Conservation (phyloP, 2,329 filamentous ascomycete species). For the Alternaria postmessia region DNA sequence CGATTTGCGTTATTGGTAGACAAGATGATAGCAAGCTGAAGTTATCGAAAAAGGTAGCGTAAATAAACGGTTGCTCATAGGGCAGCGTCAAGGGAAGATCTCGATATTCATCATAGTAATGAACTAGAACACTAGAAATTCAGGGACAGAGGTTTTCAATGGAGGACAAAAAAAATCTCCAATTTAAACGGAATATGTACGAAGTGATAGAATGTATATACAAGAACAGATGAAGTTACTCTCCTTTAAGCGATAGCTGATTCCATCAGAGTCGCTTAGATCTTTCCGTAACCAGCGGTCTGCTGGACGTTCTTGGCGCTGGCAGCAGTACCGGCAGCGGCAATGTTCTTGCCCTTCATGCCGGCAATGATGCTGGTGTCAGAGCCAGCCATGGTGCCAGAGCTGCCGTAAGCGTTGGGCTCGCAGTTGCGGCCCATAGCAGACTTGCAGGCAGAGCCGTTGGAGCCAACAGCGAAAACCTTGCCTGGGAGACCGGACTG, state of each 20-base stretch:
- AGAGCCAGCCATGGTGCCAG: constrained; percentile 36
- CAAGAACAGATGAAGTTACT: constrained; percentile 1
- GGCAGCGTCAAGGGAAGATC: no score
- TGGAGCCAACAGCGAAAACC: constrained; percentile 50
- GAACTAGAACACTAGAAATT: background rate
- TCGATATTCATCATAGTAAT: background rate
- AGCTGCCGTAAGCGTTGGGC: constrained; percentile 54
- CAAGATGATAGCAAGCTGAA: no score
- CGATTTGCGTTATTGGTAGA: no score
- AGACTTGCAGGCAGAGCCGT: constrained; percentile 54
- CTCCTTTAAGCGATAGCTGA: background rate
- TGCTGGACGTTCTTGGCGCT: constrained; percentile 30
- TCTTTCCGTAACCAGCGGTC: constrained; percentile 34
- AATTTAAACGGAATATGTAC: background rate
- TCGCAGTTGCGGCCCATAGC: constrained; percentile 61
- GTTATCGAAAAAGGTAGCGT: no score
- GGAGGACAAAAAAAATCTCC: background rate
- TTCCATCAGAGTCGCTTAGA: constrained; percentile 19
- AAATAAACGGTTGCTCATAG: no score
- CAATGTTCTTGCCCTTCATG: constrained; percentile 64
- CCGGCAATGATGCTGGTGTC: constrained; percentile 60
- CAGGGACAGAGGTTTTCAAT: background rate
- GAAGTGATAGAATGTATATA: background rate
- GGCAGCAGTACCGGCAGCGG: constrained; percentile 48
- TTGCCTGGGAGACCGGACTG: constrained; percentile 54